Base-by-base conservation (phyloP, 1,284 basidiomycete genomes). In the Irpex rosettiformis region DNA sequence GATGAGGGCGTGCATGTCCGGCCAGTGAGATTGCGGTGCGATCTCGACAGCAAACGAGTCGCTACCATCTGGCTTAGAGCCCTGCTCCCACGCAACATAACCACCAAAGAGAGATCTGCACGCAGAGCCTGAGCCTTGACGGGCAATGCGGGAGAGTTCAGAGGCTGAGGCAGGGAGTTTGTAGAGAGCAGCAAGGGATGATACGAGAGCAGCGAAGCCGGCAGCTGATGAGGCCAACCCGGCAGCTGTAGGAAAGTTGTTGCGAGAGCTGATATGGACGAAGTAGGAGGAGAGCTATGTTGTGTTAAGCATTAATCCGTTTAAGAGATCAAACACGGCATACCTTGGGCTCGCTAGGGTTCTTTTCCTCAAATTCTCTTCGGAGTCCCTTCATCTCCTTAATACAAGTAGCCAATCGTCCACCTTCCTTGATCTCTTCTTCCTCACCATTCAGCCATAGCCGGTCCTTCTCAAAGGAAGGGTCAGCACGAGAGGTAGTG, bases 171-270 rank as follows among this genome's bases (percentile, higher is more conserved):
- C 80, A 45, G 85, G 89, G 58, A 99, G 89, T 25, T 80, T 70
- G 79, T 96, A 99, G 60, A 99, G 88, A 6, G 86, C 80, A 0
- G 94, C 88, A 47, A 99, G 84, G 52, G 96, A 97, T 6, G 89
- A 83, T 52, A 95, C 92, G 43, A 99, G 88, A 0, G 96, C 97
- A 1, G 97, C 96, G 65, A 99, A 96, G 11, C 96, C 96, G 0
- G 96, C 94, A 0, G 97, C 96, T 28, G 95, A 98, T 0, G 96
- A 98, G 0, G 97, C 96, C 40, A 99, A 88, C 10, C 96, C 97
- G 0, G 96, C 97, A 6, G 97, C 97, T 4, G 96, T 99, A 24
- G 96, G 96, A 81, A 99, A 99, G 80, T 99, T 99, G 84, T 99
- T 99, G 77, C 88, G 89, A 8, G 96, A 98, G 60, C 86, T 86